Percentiles rank a stretch among this genome's conserved stretches.
Evolutionary conservation across 1,284 basidiomycete species (phyloP).

Genomic region (Takashimella koratensis): DNA sequence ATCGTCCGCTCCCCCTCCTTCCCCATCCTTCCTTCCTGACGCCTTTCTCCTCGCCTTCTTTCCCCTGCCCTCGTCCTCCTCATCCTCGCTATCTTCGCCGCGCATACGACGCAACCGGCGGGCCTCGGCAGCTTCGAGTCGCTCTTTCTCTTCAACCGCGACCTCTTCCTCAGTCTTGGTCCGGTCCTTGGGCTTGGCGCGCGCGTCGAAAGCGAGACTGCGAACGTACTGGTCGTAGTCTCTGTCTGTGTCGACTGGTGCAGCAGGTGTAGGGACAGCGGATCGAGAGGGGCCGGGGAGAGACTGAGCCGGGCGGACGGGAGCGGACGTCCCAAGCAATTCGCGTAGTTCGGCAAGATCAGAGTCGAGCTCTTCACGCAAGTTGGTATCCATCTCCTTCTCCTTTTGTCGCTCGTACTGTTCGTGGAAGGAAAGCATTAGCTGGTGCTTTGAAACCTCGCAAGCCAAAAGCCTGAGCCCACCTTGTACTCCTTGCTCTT

Average conservation of each 20-base stretch:
- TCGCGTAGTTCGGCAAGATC: conserved; percentile 80
- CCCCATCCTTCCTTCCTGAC: conserved; percentile 50
- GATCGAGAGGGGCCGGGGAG: conserved; percentile 52
- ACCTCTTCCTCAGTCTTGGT: conserved; percentile 96
- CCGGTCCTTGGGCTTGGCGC: conserved; percentile 90
- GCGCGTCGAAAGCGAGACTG: conserved; percentile 86
- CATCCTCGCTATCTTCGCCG: conserved; percentile 65
- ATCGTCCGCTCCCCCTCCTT: conserved; percentile 68
- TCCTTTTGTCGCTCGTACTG: conserved; percentile 83
- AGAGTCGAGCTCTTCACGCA: conserved; percentile 83
- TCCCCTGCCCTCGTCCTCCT: conserved; percentile 56
- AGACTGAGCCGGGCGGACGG: conserved; percentile 42
- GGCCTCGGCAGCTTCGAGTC: conserved; percentile 79
- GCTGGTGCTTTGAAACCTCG: not conserved
- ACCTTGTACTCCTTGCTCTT: conserved; percentile 96
- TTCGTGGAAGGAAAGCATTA: conserved; percentile 6
- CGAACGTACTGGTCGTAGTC: conserved; percentile 87
- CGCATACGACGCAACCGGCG: conserved; percentile 79
- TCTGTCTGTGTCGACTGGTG: conserved; percentile 43
- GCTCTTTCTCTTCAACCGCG: conserved; percentile 81
- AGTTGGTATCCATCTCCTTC: conserved; percentile 77
- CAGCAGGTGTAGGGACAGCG: conserved; percentile 18
- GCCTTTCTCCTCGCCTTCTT: conserved; percentile 37
- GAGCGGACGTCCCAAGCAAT: conserved; percentile 63
- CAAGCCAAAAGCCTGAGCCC: conserved; percentile 8